Percentiles rank a stretch among this genome's conserved stretches.
phyloP scores from a whole-genome alignment of 2,329 filamentous ascomycete genomes.

The Fusarium keratoplasticum region DNA sequence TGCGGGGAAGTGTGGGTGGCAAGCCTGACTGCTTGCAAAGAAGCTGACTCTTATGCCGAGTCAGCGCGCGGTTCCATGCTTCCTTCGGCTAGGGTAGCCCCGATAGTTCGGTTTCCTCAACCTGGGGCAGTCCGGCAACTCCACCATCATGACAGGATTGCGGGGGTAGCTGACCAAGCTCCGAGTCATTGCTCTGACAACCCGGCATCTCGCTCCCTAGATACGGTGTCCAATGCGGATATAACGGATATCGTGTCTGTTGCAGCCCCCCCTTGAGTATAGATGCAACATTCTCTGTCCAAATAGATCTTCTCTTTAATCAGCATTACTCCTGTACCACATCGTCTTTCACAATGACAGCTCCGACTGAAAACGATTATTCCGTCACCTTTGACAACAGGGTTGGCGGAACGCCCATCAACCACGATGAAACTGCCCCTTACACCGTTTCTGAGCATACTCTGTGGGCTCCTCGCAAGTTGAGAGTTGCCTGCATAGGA shows the following conservation, averaged over 20 bases:
- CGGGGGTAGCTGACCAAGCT: not conserved
- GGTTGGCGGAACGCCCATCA: constrained; percentile 5
- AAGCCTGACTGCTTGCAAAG: not conserved
- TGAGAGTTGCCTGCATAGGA: constrained; percentile 15
- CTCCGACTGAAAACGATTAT: constrained; percentile 7
- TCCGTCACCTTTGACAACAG: constrained; percentile 10
- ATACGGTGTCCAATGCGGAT: not conserved
- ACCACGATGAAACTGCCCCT: not conserved
- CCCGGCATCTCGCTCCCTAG: not conserved
- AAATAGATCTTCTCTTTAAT: not conserved
- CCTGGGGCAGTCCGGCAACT: not conserved
- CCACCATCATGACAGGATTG: not conserved
- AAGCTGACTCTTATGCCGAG: constrained; percentile 4
- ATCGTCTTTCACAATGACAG: not conserved
- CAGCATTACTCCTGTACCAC: not conserved
- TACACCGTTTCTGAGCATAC: constrained; percentile 16
- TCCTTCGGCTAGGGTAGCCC: not conserved
- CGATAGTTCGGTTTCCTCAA: not conserved
- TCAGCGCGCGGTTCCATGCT: constrained; percentile 1
- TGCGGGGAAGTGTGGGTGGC: not conserved
- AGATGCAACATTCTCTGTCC: not conserved
- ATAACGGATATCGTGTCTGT: not conserved
- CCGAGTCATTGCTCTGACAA: not conserved
- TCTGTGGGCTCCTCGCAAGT: constrained; percentile 9
- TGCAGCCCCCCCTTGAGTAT: not conserved